A percentile compares a stretch with the other conserved stretches of the same genome.
Conservation (phyloP, 352 stramenopile species). For the Globisporangium cederbergense region DNA sequence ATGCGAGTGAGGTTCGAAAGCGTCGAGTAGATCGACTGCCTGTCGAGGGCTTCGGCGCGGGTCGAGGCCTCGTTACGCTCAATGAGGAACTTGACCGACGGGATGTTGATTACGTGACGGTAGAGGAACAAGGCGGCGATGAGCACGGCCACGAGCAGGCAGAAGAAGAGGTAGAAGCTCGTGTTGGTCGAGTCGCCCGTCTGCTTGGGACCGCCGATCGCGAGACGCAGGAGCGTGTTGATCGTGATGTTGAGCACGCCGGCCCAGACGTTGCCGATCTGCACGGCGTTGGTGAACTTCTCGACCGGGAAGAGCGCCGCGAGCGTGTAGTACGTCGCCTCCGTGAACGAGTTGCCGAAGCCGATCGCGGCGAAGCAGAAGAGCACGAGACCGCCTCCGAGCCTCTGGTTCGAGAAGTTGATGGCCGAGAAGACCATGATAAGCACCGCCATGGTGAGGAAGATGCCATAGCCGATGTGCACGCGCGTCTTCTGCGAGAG, state of each 20-base stretch:
- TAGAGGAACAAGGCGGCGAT: conserved; percentile 48
- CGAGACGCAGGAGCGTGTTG: conserved; percentile 46
- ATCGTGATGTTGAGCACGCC: conserved; percentile 59
- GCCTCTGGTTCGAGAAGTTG: conserved; percentile 42
- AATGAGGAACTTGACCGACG: conserved; percentile 53
- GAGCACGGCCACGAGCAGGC: conserved; percentile 44
- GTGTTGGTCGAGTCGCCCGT: conserved; percentile 31
- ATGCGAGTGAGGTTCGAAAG: conserved; percentile 44
- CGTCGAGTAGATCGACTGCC: conserved; percentile 24
- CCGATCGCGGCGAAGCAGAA: conserved; percentile 48
- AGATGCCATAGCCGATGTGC: conserved; percentile 46
- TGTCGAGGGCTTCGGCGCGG: conserved; percentile 27
- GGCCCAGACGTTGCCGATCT: conserved; percentile 55
- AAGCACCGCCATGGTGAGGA: conserved; percentile 44
- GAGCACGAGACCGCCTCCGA: conserved; percentile 44
- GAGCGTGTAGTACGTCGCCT: conserved; percentile 61
- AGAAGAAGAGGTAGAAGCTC: conserved; percentile 69
- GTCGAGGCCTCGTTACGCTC: conserved; percentile 38
- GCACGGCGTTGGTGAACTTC: conserved; percentile 66
- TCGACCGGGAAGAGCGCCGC: conserved; percentile 56
- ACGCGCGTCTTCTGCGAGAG: conserved; percentile 41
- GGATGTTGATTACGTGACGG: conserved; percentile 27
- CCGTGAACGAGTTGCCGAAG: conserved; percentile 60
- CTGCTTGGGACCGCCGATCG: conserved; percentile 43
- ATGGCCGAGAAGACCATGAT: conserved; percentile 69